Percentiles rank a stretch among this genome's conserved stretches.
Evolutionary conservation across 2,329 filamentous ascomycete genomes (phyloP).

Genomic region (Scedosporium dehoogii): DNA sequence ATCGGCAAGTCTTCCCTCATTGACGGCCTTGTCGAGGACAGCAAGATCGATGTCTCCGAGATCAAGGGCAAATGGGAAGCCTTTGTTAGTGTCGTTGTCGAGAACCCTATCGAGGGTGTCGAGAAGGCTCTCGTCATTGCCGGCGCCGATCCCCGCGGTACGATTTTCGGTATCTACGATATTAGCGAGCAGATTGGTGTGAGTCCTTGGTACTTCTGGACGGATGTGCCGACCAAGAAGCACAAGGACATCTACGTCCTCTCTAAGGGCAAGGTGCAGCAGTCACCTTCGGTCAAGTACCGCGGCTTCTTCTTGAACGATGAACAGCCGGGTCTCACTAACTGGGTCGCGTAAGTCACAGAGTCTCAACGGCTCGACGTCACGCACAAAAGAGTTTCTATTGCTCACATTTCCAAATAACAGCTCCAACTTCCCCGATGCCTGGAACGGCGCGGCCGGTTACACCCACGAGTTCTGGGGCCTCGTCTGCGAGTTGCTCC

Average conservation of each 20-base stretch:
- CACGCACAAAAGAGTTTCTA: no score
- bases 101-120: constrained; percentile 33
- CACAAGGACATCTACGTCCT: constrained; percentile 45
- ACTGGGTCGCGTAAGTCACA: constrained; percentile 41
- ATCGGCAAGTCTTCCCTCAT: constrained; percentile 51
- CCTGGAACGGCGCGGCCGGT: constrained; percentile 31
- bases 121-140: constrained; percentile 42
- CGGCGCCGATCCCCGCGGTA: constrained; percentile 47
- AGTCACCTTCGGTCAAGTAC: constrained; percentile 54
- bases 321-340: constrained; percentile 56
- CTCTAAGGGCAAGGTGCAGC: constrained; percentile 43
- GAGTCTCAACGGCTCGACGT: no score
- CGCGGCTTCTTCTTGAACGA: constrained; percentile 64
- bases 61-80: constrained; percentile 49
- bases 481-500: constrained; percentile 59
- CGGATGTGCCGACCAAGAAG: constrained; percentile 46
- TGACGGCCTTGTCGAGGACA: constrained; percentile 42
- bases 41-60: constrained; percentile 26
- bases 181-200: constrained; percentile 55
- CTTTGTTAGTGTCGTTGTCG: constrained; percentile 38
- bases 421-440: constrained; percentile 18
- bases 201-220: constrained; percentile 61
- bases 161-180: constrained; percentile 50
- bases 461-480: constrained; percentile 57
- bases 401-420: no score